phyloP scores from a whole-genome alignment of 139 green algal genomes.

The Chlamydomonas applanata region DNA sequence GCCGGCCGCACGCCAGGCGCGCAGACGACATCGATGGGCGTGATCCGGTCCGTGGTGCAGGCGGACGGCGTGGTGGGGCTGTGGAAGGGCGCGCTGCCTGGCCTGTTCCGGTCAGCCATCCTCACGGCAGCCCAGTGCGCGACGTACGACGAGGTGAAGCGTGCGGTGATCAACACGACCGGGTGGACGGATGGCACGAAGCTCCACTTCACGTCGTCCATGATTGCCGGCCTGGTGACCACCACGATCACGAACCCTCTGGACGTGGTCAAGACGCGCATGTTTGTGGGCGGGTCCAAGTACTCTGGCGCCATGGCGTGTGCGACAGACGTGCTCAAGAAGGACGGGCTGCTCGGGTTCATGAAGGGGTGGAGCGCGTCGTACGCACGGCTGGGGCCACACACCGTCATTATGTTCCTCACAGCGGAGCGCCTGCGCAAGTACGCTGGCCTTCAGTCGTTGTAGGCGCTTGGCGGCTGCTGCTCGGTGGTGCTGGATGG shows the following conservation, averaged over 20 bases:
- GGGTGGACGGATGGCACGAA: conserved; percentile 31
- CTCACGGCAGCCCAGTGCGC: conserved; percentile 81
- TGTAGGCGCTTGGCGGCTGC: too few species aligned
- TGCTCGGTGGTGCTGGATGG: too few species aligned
- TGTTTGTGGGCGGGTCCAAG: conserved; percentile 51
- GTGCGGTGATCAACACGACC: conserved; percentile 20
- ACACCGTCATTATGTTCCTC: conserved; percentile 72
- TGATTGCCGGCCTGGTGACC: conserved; percentile 72
- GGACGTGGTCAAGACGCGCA: conserved; percentile 86
- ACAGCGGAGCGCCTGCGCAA: conserved; percentile 44
- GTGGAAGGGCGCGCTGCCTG: conserved; percentile 77
- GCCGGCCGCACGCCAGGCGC: conserved; percentile 9
- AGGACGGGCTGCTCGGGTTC: conserved; percentile 53
- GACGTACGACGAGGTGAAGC: conserved; percentile 83
- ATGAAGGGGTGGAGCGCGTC: conserved; percentile 56
- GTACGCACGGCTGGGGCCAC: conserved; percentile 59
- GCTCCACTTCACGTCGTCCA: conserved; percentile 15
- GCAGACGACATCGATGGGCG: conserved; percentile 18
- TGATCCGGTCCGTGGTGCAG: conserved; percentile 48
- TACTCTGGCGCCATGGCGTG: conserved; percentile 35
- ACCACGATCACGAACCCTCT: conserved; percentile 85
- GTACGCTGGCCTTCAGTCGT: conserved; percentile 29
- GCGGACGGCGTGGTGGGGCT: conserved; percentile 68
- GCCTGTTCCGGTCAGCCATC: conserved; percentile 68
- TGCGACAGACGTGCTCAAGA: conserved; percentile 29